Evolutionary conservation across 1,284 basidiomycete species (phyloP).

Genomic region (Tilletiaria anomala): DNA sequence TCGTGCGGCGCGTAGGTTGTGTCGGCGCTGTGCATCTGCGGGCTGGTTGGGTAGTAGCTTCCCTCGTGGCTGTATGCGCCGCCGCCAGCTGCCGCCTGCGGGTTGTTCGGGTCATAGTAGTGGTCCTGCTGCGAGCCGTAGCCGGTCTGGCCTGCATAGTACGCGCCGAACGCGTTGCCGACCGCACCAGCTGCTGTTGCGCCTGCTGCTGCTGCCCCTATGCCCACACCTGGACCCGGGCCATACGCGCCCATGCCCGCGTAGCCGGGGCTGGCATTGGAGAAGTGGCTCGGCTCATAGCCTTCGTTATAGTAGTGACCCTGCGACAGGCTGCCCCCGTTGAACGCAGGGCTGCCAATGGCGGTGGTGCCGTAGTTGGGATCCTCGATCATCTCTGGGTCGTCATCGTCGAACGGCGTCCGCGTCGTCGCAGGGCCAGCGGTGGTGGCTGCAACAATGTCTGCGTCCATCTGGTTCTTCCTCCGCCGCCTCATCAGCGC

Average conservation of each 20-base stretch:
- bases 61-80: too few species aligned
- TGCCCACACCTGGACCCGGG: too few species aligned
- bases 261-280: conserved; percentile 20
- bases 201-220: conserved; percentile 9
- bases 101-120: neutral
- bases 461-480: conserved; percentile 36
- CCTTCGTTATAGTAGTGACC: conserved; percentile 16
- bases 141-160: conserved; percentile 10
- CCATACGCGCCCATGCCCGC: conserved; percentile 33
- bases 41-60: too few species aligned
- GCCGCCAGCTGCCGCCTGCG: conserved; percentile 1
- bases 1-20: too few species aligned
- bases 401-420: conserved; percentile 31
- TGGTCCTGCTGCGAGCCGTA: conserved; percentile 1
- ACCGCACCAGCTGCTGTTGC: conserved; percentile 19
- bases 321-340: conserved; percentile 15
- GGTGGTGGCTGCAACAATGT: conserved; percentile 35
- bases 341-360: conserved; percentile 11
- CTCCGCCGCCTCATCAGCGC: conserved; percentile 27
- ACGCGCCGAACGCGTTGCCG: conserved; percentile 13
- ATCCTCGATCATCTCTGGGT: conserved; percentile 36
- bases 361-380: conserved; percentile 17
- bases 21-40: too few species aligned
- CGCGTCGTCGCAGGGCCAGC: conserved; percentile 34
- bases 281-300: conserved; percentile 28